Conservation (phyloP, 108 stramenopile species). For the Parmales sp. region DNA sequence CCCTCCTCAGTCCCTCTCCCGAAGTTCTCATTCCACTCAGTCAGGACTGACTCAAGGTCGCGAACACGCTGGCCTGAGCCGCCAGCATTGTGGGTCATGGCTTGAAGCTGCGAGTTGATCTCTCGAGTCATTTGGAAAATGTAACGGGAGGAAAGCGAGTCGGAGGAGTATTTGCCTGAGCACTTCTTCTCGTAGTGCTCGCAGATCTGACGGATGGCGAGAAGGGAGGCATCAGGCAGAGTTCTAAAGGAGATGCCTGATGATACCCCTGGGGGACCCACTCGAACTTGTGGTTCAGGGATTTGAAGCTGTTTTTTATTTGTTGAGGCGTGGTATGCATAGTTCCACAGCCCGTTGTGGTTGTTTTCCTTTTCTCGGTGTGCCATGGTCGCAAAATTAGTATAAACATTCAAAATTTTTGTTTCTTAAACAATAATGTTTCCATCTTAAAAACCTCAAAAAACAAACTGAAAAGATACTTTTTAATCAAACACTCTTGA, state of each 20-base stretch:
- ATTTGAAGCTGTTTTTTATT: neutral
- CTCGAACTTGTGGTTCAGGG: conserved; percentile 39
- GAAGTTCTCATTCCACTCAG: conserved; percentile 8
- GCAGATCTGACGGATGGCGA: conserved; percentile 54
- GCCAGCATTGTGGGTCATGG: conserved; percentile 19
- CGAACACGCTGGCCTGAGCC: neutral
- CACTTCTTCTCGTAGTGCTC: conserved; percentile 67
- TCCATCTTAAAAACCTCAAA: too few species aligned
- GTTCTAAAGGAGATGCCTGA: conserved; percentile 53
- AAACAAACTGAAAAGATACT: too few species aligned
- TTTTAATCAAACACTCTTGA: too few species aligned
- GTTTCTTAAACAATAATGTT: too few species aligned
- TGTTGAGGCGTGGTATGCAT: neutral
- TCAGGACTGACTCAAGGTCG: conserved; percentile 1
- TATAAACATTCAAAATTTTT: too few species aligned
- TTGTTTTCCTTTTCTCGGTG: neutral
- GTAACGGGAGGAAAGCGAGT: conserved; percentile 61
- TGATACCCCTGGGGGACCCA: conserved; percentile 43
- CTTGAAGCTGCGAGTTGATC: conserved; percentile 39
- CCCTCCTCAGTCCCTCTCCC: neutral
- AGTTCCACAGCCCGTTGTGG: neutral
- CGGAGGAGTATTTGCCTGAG: conserved; percentile 40
- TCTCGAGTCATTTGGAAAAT: conserved; percentile 57
- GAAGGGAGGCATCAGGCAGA: conserved; percentile 43
- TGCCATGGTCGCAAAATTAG: too few species aligned